phyloP scores from a whole-genome alignment of 2,329 filamentous ascomycete species.

The Escovopsis sp. region DNA sequence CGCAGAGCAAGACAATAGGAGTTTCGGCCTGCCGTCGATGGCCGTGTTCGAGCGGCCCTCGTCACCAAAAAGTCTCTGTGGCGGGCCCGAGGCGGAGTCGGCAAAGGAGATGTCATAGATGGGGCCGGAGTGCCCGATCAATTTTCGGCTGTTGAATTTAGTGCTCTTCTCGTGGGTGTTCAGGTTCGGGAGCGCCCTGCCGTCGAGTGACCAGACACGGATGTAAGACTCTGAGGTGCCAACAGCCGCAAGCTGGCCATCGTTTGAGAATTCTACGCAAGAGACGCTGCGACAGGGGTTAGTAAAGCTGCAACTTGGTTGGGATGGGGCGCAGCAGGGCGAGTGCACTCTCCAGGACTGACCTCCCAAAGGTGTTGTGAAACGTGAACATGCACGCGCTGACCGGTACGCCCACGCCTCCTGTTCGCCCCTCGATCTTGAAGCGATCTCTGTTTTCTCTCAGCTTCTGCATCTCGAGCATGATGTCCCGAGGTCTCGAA shows the following conservation, averaged over 20 bases:
- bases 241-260: slow-evolving; percentile 71
- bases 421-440: slow-evolving; percentile 69
- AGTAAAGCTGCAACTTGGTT: background rate
- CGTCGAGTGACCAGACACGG: slow-evolving; percentile 82
- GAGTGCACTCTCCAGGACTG: slow-evolving; percentile 17
- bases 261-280: slow-evolving; percentile 92
- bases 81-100: slow-evolving; percentile 44
- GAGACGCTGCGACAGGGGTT: slow-evolving; percentile 44
- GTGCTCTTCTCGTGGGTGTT: slow-evolving; percentile 42
- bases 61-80: slow-evolving; percentile 34
- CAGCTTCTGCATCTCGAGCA: slow-evolving; percentile 87
- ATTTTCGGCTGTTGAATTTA: slow-evolving; percentile 49
- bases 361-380: slow-evolving; percentile 90
- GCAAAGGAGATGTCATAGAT: slow-evolving; percentile 87
- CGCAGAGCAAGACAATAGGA: slow-evolving; percentile 74
- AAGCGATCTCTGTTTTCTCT: slow-evolving; percentile 88
- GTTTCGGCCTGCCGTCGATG: slow-evolving; percentile 46
- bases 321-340: too few species aligned
- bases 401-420: slow-evolving; percentile 67
- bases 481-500: slow-evolving; percentile 76
- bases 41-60: slow-evolving; percentile 26
- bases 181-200: slow-evolving; percentile 60
- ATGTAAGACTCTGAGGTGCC: slow-evolving; percentile 94
- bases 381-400: slow-evolving; percentile 98
- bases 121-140: slow-evolving; percentile 81